Base-by-base conservation (phyloP, 345 rosid species). In the Gossypium herbaceum region DNA sequence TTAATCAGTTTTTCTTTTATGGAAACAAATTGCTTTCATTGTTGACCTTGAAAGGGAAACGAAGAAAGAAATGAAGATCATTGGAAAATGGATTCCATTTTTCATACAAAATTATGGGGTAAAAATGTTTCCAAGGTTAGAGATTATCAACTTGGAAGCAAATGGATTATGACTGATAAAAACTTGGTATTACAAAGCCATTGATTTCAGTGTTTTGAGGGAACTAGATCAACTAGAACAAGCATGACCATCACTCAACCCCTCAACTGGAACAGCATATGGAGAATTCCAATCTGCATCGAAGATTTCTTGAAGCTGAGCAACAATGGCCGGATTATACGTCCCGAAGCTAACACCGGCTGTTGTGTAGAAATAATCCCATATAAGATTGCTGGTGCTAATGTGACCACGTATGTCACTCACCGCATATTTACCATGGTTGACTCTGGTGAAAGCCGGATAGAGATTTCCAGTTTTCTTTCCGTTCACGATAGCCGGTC, bases 231-330 rank as follows among this genome's bases (percentile, higher is more conserved):
- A 78, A 73, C 86, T 81, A 6, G 85, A 74, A 73, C n/a, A 79
- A 45, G 75, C 48, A 70, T 43, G 77, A 15, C 68, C 82, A 60
- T 48, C 77, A 16, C 73, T 70, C 25, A 77, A 66, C 56, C 81
- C 88, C 45, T 82, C 78, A 54, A 89, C 86, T 15, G 90, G 89
- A 79, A 87, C 83, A 51, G 85, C 87, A 86, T 90, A 90, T 0
- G 87, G 97, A 24, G 96, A 94, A 62, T 89, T 79, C 97, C 97
- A 92, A 64, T 94, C 97, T 13, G 87, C 88, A 75, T 94, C 98
- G 16, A 94, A 94, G 52, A 94, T 85, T 44, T 85, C 84, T 67
- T 89, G 94, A 55, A 94, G 96, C 73, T 90, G 91, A 13, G 80
- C 77, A 82, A 92, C 97, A 83, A 92, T 83, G 51, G 79, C 77